These are phyloP conservation scores for sweet orange (Citrus sinensis) DNA, from an alignment of 345 rosid genomes.

Conservation along the genomic window DNA sequence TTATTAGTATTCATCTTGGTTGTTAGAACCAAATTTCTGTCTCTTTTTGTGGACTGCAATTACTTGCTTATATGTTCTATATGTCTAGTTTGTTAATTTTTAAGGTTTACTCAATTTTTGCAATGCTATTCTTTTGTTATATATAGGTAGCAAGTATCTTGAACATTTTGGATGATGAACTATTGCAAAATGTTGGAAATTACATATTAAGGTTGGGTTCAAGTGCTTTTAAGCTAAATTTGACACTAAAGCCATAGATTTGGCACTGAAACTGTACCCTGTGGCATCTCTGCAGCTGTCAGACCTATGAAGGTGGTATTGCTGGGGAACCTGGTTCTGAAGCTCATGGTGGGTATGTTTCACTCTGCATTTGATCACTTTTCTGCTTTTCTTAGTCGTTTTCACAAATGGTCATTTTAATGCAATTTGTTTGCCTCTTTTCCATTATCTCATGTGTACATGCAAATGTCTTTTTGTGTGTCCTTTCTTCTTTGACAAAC, in stretches of 20 bases:
- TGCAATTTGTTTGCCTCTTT: constrained; percentile 1
- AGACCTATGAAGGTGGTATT: constrained; percentile 98
- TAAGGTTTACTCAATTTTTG: neutral
- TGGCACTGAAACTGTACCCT: constrained; percentile 10
- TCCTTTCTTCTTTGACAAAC: neutral
- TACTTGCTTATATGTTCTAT: neutral
- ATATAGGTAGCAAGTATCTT: constrained; percentile 79
- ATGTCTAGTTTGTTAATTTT: neutral
- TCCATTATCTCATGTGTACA: neutral
- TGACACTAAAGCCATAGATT: neutral
- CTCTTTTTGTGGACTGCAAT: neutral
- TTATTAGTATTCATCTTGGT: neutral
- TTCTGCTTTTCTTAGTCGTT: neutral
- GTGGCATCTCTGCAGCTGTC: constrained; percentile 59
- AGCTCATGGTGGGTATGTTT: constrained; percentile 99
- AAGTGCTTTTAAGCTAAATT: neutral
- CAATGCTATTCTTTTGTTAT: constrained; percentile 7
- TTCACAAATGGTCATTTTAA: neutral
- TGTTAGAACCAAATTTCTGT: neutral
- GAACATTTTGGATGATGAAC: constrained; percentile 77
- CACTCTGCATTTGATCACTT: constrained; percentile 17
- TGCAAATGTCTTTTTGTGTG: constrained; percentile 1
- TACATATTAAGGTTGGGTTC: constrained; percentile 75
- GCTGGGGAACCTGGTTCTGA: constrained; percentile 96
- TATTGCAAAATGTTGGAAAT: constrained; percentile 68